These are phyloP conservation scores for Linnemannia schmuckeri DNA, from an alignment of 192 early-diverging fungal genomes.

Conservation along the genomic window DNA sequence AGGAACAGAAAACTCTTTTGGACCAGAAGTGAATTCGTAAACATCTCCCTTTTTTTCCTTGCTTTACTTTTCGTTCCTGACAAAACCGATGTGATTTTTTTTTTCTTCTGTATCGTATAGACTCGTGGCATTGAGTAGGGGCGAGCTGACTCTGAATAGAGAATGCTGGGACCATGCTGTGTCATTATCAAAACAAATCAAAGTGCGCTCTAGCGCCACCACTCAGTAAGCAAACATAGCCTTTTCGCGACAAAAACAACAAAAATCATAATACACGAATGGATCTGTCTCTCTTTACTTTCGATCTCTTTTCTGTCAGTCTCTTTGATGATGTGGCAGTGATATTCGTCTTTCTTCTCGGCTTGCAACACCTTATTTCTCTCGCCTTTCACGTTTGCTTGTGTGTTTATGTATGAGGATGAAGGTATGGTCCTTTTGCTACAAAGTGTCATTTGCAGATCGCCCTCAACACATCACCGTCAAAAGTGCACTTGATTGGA, in stretches of 20 bases:
- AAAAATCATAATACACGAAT: background rate
- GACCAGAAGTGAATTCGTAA: background rate
- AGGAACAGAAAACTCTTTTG: background rate
- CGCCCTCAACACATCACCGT: background rate
- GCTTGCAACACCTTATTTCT: too few species aligned
- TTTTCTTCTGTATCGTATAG: background rate
- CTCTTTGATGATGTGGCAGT: background rate
- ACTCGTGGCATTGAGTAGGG: slow-evolving; percentile 38
- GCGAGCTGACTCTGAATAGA: slow-evolving; percentile 30
- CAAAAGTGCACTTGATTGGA: background rate
- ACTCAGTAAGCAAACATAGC: background rate
- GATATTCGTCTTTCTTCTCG: background rate
- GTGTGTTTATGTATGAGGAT: background rate
- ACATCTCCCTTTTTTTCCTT: background rate
- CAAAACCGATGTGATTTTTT: background rate
- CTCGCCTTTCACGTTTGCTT: too few species aligned
- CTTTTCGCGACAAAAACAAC: background rate
- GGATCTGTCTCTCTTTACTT: background rate
- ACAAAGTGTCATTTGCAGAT: slow-evolving; percentile 4
- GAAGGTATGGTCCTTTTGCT: background rate
- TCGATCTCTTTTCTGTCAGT: background rate
- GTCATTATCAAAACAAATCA: slow-evolving; percentile 26
- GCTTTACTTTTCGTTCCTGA: background rate
- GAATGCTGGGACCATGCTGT: slow-evolving; percentile 40
- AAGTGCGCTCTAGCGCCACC: slow-evolving; percentile 1